Evolutionary conservation across 257 asterid genomes (phyloP), one percentile per base, ranked within the genome.

Genomic region (Petunia axillaris): DNA sequence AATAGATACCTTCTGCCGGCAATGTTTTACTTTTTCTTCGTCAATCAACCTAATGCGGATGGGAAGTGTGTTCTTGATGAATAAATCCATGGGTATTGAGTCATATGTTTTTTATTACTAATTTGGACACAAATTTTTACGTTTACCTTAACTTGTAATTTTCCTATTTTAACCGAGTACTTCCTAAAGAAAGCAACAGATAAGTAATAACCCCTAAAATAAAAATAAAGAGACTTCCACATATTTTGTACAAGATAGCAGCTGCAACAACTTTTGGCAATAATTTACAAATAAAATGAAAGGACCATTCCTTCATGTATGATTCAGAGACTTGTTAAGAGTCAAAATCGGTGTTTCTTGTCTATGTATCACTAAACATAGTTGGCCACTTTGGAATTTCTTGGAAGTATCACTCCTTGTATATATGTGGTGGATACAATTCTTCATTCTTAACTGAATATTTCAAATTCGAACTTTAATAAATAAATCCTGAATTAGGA

Each of bases 301-400:
- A 73, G 57, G 13, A 1, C 41, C 64, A 41, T 80, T 37, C 48
- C 80, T 76, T 83, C 79, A 54, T 80, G 78, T 78, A 59, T 9
- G 86, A 84, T 64, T 85, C 83, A 44, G 79, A 54, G 79, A 54
- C 82, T 59, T 60, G 15, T 43, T 70, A 15, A 44, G 80, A 81
- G 91, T 85, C 91, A 86, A 84, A 86, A 86, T 50, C 81, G 82
- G 81, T 78, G 81, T 68, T 81, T 80, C 62, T 25, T 48, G 77
- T 35, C 77, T 35, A 71, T 48, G 44, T 36, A 25, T 66, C 41
- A 10, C 62, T 76, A 36, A 54, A 44, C 71, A 57, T 52, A 41
- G 43, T 44, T 25, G 91, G 89, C 84, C 94, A 84, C 9, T 81
- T 86, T 83, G 92, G 86, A 86, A 82, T 76, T 83, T 82, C 68